Evolutionary conservation across 371 early-diverging fungal species (phyloP), one percentile per base, ranked within the genome.

Genomic region (Gilbertella persicaria): DNA sequence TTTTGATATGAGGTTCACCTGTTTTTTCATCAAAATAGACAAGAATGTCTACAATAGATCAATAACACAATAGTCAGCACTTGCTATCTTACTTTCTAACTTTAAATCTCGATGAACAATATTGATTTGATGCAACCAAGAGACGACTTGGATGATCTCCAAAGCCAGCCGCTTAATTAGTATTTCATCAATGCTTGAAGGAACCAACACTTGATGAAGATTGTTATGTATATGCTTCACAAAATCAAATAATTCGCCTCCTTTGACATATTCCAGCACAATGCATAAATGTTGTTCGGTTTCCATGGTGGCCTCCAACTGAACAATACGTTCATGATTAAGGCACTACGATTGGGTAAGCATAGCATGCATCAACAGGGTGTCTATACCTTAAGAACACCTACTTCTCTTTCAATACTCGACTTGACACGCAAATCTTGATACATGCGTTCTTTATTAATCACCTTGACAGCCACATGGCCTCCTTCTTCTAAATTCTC

Each of bases 61-160:
- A 40, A 39, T 19, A 16, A 17, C 20, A 26, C 21, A 16, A 23
- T 1, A 20, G 3, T 13, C 12, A 8, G 35, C 6, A n/a, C 1
- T 9, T 5, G 19, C n/a, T 5, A 21, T 64, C 70, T 71, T 79
- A 74, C 87, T 88, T 61, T 88, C 85, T 7, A 87, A 71, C 50
- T 88, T 88, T 10, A 88, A 58, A 58, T 88, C 89, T 35, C 87
- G 63, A 68, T 88, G 89, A 13, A 83, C 80, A 48, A 88, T 77
- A 46, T 82, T 75, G 39, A 69, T 68, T 21, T 77, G 75, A 55
- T 89, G 89, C 53, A 85, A 61, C 60, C 79, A 86, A 14, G 67
- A 53, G 4, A 87, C 73, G 23, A 83, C 85, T 17, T 73, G 57
- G 8, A 80, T 59, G 1, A 86, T 38, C 53, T 86, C 79, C 37